phyloP scores from a whole-genome alignment of 768 basidiomycete genomes.

The Suillus decipiens region DNA sequence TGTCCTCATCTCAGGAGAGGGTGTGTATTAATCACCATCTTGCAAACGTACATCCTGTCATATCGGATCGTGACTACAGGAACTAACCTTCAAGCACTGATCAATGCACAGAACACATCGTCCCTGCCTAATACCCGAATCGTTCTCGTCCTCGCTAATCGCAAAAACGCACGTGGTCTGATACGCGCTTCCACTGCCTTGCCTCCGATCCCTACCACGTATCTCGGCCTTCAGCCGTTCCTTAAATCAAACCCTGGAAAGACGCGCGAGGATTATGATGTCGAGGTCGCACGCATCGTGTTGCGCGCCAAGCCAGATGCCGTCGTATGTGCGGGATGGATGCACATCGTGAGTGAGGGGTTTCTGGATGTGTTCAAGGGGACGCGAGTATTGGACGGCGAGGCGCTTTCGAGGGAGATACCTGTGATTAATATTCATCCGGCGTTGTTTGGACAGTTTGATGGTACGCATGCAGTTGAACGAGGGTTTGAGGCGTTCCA shows the following conservation, averaged over 20 bases:
- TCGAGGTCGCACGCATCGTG: slow-evolving; percentile 72
- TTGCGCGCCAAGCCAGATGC: slow-evolving; percentile 70
- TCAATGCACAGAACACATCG: slow-evolving; percentile 82
- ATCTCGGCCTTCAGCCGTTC: slow-evolving; percentile 84
- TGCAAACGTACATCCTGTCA: slow-evolving; percentile 6
- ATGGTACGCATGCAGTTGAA: slow-evolving; percentile 90
- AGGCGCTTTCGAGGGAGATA: slow-evolving; percentile 41
- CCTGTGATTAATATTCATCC: slow-evolving; percentile 97
- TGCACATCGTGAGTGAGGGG: slow-evolving; percentile 88
- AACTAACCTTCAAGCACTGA: slow-evolving; percentile 93
- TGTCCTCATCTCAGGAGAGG: slow-evolving; percentile 70
- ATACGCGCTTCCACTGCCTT: slow-evolving; percentile 67
- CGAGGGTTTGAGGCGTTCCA: slow-evolving; percentile 89
- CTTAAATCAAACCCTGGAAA: slow-evolving; percentile 70
- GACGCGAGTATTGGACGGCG: slow-evolving; percentile 35
- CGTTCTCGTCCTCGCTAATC: slow-evolving; percentile 85
- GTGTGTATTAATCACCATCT: slow-evolving; percentile 27
- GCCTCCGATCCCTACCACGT: slow-evolving; percentile 82
- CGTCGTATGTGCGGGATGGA: slow-evolving; percentile 97
- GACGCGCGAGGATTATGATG: slow-evolving; percentile 84
- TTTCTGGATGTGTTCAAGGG: slow-evolving; percentile 74
- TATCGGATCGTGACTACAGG: slow-evolving; percentile 46
- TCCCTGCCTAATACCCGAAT: slow-evolving; percentile 72
- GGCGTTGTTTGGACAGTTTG: slow-evolving; percentile 94
- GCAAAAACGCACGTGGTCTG: slow-evolving; percentile 89